Conservation (phyloP, 75 land plant species). For the Pinus tabuliformis region DNA sequence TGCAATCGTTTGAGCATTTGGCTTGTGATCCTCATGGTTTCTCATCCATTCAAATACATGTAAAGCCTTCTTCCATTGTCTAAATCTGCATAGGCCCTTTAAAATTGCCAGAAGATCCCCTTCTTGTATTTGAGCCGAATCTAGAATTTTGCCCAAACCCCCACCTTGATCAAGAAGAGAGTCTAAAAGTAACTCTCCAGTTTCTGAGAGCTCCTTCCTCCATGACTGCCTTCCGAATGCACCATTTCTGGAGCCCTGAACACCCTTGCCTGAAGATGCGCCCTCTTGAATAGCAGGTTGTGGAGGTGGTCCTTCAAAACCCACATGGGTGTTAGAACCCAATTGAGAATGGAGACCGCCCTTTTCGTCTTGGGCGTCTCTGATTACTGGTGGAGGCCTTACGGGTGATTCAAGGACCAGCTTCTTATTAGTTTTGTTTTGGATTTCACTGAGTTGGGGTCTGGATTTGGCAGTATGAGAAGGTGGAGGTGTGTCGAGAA, state of each 20-base stretch:
- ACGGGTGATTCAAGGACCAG: background rate
- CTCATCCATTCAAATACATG: slow-evolving; percentile 67
- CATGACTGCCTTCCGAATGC: slow-evolving; percentile 1
- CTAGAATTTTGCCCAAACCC: slow-evolving; percentile 11
- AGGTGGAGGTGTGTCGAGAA: slow-evolving; percentile 23
- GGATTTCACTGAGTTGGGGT: background rate
- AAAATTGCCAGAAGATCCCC: slow-evolving; percentile 48
- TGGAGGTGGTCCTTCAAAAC: too few species aligned
- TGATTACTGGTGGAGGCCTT: slow-evolving; percentile 2
- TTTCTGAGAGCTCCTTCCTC: slow-evolving; percentile 29
- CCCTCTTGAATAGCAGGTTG: too few species aligned
- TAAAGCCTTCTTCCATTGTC: slow-evolving; percentile 54
- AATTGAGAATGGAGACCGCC: background rate
- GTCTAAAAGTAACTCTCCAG: slow-evolving; percentile 34
- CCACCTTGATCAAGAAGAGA: slow-evolving; percentile 27
- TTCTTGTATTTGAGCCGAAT: slow-evolving; percentile 9
- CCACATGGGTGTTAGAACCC: background rate
- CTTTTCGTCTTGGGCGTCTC: background rate
- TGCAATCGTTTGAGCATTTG: slow-evolving; percentile 29
- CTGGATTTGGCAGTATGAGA: slow-evolving; percentile 10
- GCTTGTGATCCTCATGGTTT: slow-evolving; percentile 9
- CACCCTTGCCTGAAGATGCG: too few species aligned
- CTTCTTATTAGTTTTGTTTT: background rate
- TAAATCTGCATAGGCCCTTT: slow-evolving; percentile 38
- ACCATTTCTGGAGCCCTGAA: background rate